A percentile compares a stretch with the other conserved stretches of the same genome.
Evolutionary conservation across 176 grass and related monocot genomes (phyloP).

Genomic region (Eremochloa ophiuroides): DNA sequence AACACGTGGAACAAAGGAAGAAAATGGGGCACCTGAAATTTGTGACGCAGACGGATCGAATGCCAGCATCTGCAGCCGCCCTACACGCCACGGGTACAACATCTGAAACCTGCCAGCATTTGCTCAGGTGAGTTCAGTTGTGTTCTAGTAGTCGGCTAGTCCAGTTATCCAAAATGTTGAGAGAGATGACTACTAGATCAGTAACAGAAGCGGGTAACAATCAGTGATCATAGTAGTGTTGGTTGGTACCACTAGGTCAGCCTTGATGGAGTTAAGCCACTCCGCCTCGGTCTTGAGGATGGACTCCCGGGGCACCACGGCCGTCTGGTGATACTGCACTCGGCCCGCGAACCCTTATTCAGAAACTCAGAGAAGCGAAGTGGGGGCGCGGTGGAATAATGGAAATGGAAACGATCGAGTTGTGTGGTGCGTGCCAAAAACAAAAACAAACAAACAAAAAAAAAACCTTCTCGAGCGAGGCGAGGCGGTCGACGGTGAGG

Average conservation of each 20-base stretch:
- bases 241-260: constrained; percentile 74
- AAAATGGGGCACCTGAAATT: constrained; percentile 70
- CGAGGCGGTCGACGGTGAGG: constrained; percentile 88
- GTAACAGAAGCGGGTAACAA: background rate
- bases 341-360: background rate
- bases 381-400: background rate
- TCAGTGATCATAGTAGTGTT: background rate
- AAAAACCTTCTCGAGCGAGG: constrained; percentile 85
- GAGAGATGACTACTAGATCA: background rate
- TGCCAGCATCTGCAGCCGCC: constrained; percentile 85
- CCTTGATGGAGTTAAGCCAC: constrained; percentile 90
- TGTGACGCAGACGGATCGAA: constrained; percentile 86
- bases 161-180: background rate
- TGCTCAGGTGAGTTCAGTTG: background rate
- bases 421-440: background rate
- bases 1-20: background rate
- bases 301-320: constrained; percentile 77
- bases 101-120: constrained; percentile 73
- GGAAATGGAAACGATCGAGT: background rate
- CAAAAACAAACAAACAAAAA: background rate
- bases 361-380: background rate
- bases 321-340: constrained; percentile 92
- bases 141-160: too few relatives aligned
- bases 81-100: constrained; percentile 93
- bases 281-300: constrained; percentile 88